Evolutionary conservation across 2,329 filamentous ascomycete genomes (phyloP), one percentile per base, ranked within the genome.

Genomic region (Cercospora sesami): DNA sequence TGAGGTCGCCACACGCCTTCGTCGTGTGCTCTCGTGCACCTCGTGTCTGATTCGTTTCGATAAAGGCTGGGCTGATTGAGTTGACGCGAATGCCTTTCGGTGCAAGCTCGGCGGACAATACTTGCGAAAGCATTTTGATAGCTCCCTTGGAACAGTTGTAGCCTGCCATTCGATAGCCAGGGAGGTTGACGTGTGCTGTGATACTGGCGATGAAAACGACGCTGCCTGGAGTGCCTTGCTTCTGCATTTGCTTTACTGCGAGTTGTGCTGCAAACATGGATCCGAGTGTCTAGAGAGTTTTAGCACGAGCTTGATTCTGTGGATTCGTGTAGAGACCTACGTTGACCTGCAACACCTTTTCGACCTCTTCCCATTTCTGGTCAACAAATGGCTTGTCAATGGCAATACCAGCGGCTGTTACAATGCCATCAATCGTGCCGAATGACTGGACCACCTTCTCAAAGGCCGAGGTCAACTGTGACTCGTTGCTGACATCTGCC

Each of bases 401-500:
- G 5, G 73, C 74, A 21, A 77, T 76, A 9, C 75, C 75, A 8
- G 75, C 75, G 5, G 75, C 75, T 14, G 75, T 76, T 26, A 76
- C 73, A 23, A 73, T 73, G 9, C 75, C 75, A 42, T 77, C 72
- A 36, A 77, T 64, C 16, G 67, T 68, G 8, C 73, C 73, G 31
- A 74, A 39, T 18, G 70, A 63, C 42, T 73, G 48, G 12, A 75
- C 68, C 12, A 73, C 72, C 33, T 71, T 71, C 28, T 72, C 69
- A 31, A 76, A 76, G 1, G 70, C 74, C 18, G 66, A 57, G n/a
- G 67, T 70, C 33, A 76, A 64, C 28, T 69, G 72, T 9, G 70
- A 63, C 55, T 76, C 67, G n/a, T 72, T 69, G 55, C 74, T 79
- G 16, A 83, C 80, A 66, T 83, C 81, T 51, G 81, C 80, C 48